A percentile compares a stretch with the other conserved stretches of the same genome.
Evolutionary conservation across 164 flowering plant genomes (phyloP).

Genomic region (Magnolia kwangsiensis): DNA sequence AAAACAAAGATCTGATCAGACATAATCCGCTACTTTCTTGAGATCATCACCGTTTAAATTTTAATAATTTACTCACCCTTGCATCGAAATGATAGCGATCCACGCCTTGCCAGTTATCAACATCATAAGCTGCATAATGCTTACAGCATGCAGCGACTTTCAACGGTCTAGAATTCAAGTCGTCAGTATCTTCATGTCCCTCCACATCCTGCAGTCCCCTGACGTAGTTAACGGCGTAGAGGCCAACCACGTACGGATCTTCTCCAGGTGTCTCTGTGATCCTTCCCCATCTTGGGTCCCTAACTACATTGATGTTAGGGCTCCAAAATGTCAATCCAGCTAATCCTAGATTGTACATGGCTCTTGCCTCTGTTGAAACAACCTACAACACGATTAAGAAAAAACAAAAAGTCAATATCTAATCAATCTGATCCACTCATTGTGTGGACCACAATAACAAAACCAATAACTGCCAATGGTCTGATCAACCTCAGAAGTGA

Average conservation of each 20-base stretch:
- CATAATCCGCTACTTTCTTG: too few species aligned
- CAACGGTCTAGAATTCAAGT: conserved; percentile 26
- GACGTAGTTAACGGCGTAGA: conserved; percentile 61
- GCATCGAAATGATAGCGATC: conserved; percentile 80
- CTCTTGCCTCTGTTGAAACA: conserved; percentile 81
- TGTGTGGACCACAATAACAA: too few species aligned
- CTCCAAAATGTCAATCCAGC: conserved; percentile 86
- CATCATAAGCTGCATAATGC: conserved; percentile 81
- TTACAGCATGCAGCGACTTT: conserved; percentile 86
- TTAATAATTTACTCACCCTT: conserved; percentile 30
- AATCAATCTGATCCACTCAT: too few species aligned
- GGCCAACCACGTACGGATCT: conserved; percentile 54
- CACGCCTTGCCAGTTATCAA: conserved; percentile 66
- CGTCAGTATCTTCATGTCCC: conserved; percentile 10
- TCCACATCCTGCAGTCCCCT: conserved; percentile 55
- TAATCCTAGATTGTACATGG: conserved; percentile 73
- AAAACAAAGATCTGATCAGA: too few species aligned
- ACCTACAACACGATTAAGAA: conserved; percentile 17
- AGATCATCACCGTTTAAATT: neutral
- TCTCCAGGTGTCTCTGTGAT: conserved; percentile 85
- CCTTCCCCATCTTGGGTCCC: conserved; percentile 85
- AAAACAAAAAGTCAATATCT: too few species aligned
- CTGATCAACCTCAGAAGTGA: too few species aligned
- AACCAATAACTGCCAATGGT: too few species aligned
- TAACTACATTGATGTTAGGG: conserved; percentile 71